These are phyloP conservation scores for Spinellus fusiger DNA, from an alignment of 192 early-diverging fungal genomes.

Conservation along the genomic window DNA sequence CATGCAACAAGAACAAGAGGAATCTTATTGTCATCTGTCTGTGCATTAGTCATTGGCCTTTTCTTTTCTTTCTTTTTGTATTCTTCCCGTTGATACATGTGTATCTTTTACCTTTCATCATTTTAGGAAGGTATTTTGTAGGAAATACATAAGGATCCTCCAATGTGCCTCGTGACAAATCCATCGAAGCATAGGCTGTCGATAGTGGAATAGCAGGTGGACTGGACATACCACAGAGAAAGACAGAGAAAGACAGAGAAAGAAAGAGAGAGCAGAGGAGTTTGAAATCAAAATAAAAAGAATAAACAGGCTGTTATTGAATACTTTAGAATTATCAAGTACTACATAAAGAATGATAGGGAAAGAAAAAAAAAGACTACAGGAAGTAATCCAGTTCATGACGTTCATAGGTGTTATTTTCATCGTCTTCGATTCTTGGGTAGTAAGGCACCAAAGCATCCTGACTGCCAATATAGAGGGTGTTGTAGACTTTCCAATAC, in stretches of 20 bases:
- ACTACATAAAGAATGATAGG: too few relatives aligned
- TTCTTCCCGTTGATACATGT: not conserved
- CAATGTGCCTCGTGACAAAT: constrained; percentile 4
- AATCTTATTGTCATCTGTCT: constrained; percentile 52
- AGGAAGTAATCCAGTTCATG: constrained; percentile 77
- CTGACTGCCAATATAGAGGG: constrained; percentile 85
- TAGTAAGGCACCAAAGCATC: constrained; percentile 90
- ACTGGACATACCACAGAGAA: not conserved
- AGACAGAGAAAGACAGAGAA: not conserved
- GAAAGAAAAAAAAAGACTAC: constrained; percentile 13
- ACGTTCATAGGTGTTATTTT: constrained; percentile 68
- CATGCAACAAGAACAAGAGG: constrained; percentile 94
- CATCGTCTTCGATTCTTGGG: constrained; percentile 82
- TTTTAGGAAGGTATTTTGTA: constrained; percentile 1
- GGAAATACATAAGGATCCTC: constrained; percentile 14
- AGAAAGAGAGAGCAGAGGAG: too few relatives aligned
- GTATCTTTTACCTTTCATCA: constrained; percentile 11
- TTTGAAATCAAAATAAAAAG: too few relatives aligned
- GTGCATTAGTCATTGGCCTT: not conserved
- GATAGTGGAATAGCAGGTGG: not conserved
- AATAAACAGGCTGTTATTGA: too few relatives aligned
- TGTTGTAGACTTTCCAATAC: constrained; percentile 99
- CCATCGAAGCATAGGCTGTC: constrained; percentile 1
- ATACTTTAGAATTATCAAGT: too few relatives aligned
- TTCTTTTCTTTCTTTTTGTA: not conserved